phyloP scores from a whole-genome alignment of 306 rosid species.

The Inga laurina region DNA sequence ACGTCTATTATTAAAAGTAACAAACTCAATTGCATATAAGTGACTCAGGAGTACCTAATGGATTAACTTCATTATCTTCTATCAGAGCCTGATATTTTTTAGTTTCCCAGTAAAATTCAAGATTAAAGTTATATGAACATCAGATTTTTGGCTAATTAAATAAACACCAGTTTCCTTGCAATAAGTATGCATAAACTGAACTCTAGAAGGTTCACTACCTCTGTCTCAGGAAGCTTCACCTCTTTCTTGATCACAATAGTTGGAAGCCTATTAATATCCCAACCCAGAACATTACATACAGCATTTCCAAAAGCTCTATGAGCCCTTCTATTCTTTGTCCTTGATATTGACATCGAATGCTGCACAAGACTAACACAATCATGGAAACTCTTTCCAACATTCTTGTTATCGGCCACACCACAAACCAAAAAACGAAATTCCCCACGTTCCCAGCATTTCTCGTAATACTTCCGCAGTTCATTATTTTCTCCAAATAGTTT shows the following conservation, averaged over 20 bases:
- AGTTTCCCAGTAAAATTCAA: not conserved
- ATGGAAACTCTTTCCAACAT: conserved; percentile 46
- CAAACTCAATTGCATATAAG: not conserved
- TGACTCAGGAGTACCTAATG: not conserved
- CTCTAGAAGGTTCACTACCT: conserved; percentile 26
- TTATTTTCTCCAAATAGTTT: conserved; percentile 50
- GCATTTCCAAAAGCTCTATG: conserved; percentile 65
- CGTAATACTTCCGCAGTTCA: conserved; percentile 52
- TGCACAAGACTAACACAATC: conserved; percentile 60
- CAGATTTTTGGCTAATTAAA: not conserved
- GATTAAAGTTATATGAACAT: not conserved
- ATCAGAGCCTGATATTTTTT: not conserved
- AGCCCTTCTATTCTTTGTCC: conserved; percentile 42
- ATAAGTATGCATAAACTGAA: not conserved
- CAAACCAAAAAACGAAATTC: conserved; percentile 73
- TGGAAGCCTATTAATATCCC: conserved; percentile 67
- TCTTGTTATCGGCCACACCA: conserved; percentile 54
- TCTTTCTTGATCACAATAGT: conserved; percentile 47
- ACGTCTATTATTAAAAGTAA: not conserved
- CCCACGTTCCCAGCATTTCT: conserved; percentile 51
- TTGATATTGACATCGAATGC: conserved; percentile 46
- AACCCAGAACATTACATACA: conserved; percentile 68
- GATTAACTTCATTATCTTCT: not conserved
- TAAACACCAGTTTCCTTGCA: not conserved
- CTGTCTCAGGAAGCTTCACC: conserved; percentile 17